Evolutionary conservation across 495 filamentous ascomycete species (phyloP).

Genomic region (Tuber borchii): DNA sequence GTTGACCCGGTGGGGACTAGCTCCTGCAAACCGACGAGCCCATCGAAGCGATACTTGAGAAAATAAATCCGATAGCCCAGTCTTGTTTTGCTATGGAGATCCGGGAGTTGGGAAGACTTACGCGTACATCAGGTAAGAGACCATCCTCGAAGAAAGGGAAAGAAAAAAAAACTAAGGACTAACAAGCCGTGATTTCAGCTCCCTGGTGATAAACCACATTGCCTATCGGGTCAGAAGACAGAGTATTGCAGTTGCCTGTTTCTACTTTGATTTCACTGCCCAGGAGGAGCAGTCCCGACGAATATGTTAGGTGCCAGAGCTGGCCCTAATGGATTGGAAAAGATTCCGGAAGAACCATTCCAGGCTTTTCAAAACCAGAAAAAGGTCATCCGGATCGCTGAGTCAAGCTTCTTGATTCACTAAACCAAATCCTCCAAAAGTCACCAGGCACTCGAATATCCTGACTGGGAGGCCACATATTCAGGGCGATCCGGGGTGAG

Average conservation of each 20-base stretch:
- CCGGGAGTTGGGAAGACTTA: neutral
- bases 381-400: neutral
- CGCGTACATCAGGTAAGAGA: neutral
- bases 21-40: neutral
- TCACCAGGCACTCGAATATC: neutral
- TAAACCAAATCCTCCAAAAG: neutral
- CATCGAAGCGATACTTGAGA: neutral
- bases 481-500: neutral
- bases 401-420: constrained; percentile 6
- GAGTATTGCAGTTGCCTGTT: constrained; percentile 1
- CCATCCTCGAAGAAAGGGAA: neutral
- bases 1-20: neutral
- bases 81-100: neutral
- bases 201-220: neutral
- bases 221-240: neutral
- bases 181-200: neutral
- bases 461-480: neutral
- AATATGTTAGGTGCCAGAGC: neutral
- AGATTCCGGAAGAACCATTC: neutral
- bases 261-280: neutral
- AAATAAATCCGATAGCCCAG: neutral
- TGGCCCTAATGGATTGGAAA: neutral
- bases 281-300: neutral
- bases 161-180: neutral
- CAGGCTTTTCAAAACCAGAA: neutral